Conservation (phyloP, 208 protist species). For the Wallacemonas sp. region DNA sequence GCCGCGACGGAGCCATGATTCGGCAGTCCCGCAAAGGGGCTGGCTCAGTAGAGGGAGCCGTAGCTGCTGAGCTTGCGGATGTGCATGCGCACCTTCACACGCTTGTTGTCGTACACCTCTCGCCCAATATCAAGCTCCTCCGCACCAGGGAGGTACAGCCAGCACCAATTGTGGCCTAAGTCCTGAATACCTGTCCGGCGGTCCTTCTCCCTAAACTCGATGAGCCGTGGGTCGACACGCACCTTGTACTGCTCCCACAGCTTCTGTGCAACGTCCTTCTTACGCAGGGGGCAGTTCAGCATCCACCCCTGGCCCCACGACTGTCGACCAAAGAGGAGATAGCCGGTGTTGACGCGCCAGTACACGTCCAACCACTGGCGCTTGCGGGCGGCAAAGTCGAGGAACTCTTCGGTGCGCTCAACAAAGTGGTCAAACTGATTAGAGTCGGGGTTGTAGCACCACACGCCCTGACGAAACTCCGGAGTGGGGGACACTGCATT, state of each 20-base stretch:
- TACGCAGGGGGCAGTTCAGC: slow-evolving; percentile 88
- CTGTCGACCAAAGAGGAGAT: slow-evolving; percentile 85
- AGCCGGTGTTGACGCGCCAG: slow-evolving; percentile 92
- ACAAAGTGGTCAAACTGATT: slow-evolving; percentile 86
- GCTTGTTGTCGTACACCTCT: slow-evolving; percentile 93
- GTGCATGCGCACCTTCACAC: slow-evolving; percentile 92
- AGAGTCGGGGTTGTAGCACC: slow-evolving; percentile 90
- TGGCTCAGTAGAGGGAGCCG: slow-evolving; percentile 63
- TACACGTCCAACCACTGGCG: slow-evolving; percentile 92
- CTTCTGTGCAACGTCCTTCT: slow-evolving; percentile 88
- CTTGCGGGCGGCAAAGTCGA: slow-evolving; percentile 90
- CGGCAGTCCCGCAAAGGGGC: not conserved
- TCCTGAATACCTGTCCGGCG: slow-evolving; percentile 89
- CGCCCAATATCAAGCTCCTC: slow-evolving; percentile 88
- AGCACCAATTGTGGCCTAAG: slow-evolving; percentile 92
- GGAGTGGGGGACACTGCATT: slow-evolving; percentile 59
- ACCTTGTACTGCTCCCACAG: slow-evolving; percentile 94
- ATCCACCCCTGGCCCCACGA: slow-evolving; percentile 90
- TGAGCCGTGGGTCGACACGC: slow-evolving; percentile 77
- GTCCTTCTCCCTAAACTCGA: slow-evolving; percentile 90
- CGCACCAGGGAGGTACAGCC: slow-evolving; percentile 90
- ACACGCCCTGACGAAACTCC: slow-evolving; percentile 75
- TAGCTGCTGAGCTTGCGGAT: slow-evolving; percentile 81
- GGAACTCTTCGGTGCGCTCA: slow-evolving; percentile 86
- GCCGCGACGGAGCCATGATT: not conserved